A percentile compares a stretch with the other conserved stretches of the same genome.
Evolutionary conservation across 1,284 basidiomycete genomes (phyloP).

Genomic region (Pholiota adiposa): DNA sequence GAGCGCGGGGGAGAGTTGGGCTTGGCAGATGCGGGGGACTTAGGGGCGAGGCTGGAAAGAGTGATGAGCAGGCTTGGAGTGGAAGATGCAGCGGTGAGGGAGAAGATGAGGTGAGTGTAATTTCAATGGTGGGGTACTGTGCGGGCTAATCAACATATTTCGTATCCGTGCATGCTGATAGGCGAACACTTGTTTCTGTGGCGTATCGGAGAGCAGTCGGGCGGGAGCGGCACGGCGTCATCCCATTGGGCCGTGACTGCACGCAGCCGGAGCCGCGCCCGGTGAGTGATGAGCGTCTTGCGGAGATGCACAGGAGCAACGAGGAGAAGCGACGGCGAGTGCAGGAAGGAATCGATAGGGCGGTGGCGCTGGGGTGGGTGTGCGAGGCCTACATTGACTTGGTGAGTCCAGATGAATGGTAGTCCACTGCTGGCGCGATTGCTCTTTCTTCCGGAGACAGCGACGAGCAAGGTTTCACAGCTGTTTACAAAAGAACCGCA

Average conservation of each 20-base stretch:
- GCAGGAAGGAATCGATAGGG: conserved; percentile 23
- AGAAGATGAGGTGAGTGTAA: conserved; percentile 18
- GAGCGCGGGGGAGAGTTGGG: not conserved
- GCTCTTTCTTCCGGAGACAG: too few species aligned
- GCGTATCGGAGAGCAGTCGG: conserved; percentile 17
- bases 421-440: too few species aligned
- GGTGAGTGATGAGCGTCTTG: conserved; percentile 8
- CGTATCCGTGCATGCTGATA: not conserved
- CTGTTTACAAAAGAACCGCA: too few species aligned
- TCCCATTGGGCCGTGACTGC: not conserved
- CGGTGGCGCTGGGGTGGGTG: conserved; percentile 22
- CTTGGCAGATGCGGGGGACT: conserved; percentile 1
- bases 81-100: conserved; percentile 1
- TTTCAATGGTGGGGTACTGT: not conserved
- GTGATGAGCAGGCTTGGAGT: conserved; percentile 14
- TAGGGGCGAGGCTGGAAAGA: conserved; percentile 9
- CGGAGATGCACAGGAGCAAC: conserved; percentile 18
- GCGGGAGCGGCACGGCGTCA: not conserved
- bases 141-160: not conserved
- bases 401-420: too few species aligned
- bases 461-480: too few species aligned
- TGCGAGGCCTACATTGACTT: conserved; percentile 30
- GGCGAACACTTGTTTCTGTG: conserved; percentile 14
- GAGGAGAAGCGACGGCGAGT: conserved; percentile 23
- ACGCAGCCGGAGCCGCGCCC: not conserved